Base-by-base conservation (phyloP, 1,284 basidiomycete species). In the Lignosus rhinocerotis region DNA sequence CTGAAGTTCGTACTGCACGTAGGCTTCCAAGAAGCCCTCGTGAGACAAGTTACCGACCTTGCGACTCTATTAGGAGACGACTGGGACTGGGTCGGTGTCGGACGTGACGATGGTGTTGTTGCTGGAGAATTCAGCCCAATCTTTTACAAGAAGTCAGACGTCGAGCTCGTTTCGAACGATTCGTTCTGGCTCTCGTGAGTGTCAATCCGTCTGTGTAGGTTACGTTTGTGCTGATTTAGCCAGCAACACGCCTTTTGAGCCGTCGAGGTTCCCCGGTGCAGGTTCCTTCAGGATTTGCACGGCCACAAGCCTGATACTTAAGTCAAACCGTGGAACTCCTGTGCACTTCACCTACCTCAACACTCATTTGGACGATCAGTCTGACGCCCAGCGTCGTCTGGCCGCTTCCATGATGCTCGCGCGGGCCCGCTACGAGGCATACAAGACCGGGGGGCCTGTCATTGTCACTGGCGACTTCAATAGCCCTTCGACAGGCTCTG, bases 121-220 rank as follows among this genome's bases (percentile, higher is more conserved):
- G 77, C 74, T 1, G 86, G 86, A 39, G 87, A 88, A 69, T 87
- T 84, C 70, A 81, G 79, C 60, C 84, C 86, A 0, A 81, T 88
- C 57, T 88, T 87, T 70, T 89, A 77, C 71, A 80, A 83, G 63
- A 80, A 74, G 78, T 72, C 75, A 1, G 67, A 69, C 30, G 62
- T 83, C 32, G 69, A 70, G 5, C 70, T 82, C 9, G 61, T 80
- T 17, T 70, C 73, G 1, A 76, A 73, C 58, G 82, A 84, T 61
- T 79, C 76, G 6, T 85, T 84, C 69, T 84, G 83, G 83, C 75
- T 83, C 17, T 83, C 81, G 78, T 80, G 67, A 64, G 76, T 71
- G 17, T 25, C 12, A 6, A 43, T 25, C 41, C 31, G 32, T 17
- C 41, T 25, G 25, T 11, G 30, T 41, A 31, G 21, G 30, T 14